These are phyloP conservation scores for Combretum micranthum DNA, from an alignment of 345 rosid genomes.

Conservation along the genomic window DNA sequence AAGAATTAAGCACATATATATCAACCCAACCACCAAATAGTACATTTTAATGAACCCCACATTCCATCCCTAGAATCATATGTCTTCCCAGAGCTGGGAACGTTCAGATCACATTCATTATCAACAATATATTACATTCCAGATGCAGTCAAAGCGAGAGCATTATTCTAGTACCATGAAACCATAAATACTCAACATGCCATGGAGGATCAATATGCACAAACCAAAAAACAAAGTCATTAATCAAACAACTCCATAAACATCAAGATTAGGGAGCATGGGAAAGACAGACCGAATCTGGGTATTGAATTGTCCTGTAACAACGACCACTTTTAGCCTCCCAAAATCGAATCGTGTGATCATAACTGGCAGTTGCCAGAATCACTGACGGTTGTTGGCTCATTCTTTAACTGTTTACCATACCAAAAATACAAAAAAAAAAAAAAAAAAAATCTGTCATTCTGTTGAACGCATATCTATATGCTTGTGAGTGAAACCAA, in stretches of 20 bases:
- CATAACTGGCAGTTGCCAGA: slow-evolving; percentile 94
- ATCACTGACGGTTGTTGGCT: slow-evolving; percentile 72
- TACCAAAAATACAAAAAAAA: neutral
- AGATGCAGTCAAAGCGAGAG: neutral
- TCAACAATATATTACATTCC: neutral
- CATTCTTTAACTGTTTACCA: slow-evolving; percentile 32
- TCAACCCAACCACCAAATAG: too few relatives aligned
- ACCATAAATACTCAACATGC: neutral
- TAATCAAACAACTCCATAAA: neutral
- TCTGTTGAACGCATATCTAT: too few relatives aligned
- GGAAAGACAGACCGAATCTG: slow-evolving; percentile 53
- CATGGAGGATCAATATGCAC: neutral
- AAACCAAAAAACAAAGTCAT: neutral
- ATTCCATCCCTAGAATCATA: too few relatives aligned
- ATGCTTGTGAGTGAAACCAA: too few relatives aligned
- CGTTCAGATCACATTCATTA: neutral
- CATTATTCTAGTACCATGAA: neutral
- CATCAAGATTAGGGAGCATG: neutral
- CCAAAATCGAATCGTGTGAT: slow-evolving; percentile 87
- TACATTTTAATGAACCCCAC: too few relatives aligned
- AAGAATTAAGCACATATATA: too few relatives aligned
- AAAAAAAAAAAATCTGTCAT: too few relatives aligned
- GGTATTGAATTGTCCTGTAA: slow-evolving; percentile 86
- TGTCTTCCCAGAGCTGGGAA: too few relatives aligned
- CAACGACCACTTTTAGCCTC: slow-evolving; percentile 95